phyloP scores from a whole-genome alignment of 179 eudicot species.

The Patellifolia procumbens region DNA sequence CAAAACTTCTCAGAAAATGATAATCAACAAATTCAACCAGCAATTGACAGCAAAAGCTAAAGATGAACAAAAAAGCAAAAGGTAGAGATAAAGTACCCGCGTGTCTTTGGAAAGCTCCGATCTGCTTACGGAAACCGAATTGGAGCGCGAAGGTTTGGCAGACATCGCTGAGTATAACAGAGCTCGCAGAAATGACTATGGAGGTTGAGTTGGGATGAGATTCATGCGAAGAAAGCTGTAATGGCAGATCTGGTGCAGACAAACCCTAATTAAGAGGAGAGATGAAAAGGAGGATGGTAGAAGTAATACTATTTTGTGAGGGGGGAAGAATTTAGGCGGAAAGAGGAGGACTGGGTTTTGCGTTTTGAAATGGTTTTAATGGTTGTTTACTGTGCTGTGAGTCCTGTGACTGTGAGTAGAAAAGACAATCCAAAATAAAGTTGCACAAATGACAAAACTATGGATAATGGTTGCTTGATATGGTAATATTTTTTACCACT shows the following conservation, averaged over 20 bases:
- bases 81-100: conserved; percentile 22
- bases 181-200: conserved; percentile 7
- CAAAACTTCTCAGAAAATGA: not conserved
- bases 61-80: not conserved
- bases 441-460: too few relatives aligned
- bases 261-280: conserved; percentile 27
- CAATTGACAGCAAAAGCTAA: not conserved
- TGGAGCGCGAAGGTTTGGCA: conserved; percentile 30
- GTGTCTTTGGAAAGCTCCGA: conserved; percentile 35
- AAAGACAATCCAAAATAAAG: too few relatives aligned
- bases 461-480: not conserved
- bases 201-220: not conserved
- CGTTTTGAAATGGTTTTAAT: conserved; percentile 30
- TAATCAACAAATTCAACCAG: not conserved
- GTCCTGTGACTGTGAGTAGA: too few relatives aligned
- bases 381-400: too few relatives aligned
- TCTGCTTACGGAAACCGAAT: conserved; percentile 30
- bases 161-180: conserved; percentile 34
- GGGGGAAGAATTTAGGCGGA: conserved; percentile 21
- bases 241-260: conserved; percentile 9
- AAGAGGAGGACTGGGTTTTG: conserved; percentile 12
- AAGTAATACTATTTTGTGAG: not conserved
- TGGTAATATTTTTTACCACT: not conserved
- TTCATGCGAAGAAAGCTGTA: conserved; percentile 21
- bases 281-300: not conserved